Conservation (phyloP, 257 asterid species). For the Nicotiana undulata region DNA sequence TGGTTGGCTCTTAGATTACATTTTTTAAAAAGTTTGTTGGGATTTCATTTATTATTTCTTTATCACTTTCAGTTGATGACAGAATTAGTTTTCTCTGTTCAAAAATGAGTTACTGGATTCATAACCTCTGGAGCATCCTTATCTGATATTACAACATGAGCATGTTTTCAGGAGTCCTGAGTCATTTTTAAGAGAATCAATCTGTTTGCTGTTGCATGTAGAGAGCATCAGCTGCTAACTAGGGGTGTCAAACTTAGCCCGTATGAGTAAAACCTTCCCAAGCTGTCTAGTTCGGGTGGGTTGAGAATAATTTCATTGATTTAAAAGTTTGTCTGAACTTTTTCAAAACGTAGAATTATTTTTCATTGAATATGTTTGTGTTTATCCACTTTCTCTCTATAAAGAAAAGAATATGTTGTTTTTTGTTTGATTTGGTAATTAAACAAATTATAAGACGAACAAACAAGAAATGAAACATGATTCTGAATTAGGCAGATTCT, state of each 20-base stretch:
- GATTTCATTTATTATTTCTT: neutral
- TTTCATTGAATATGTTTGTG: neutral
- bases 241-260: neutral
- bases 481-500: neutral
- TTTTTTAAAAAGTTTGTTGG: neutral
- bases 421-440: neutral
- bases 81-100: neutral
- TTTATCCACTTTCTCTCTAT: neutral
- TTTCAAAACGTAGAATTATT: neutral
- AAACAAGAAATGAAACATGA: neutral
- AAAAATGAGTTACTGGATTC: neutral
- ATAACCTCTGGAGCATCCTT: neutral
- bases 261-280: neutral
- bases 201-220: neutral
- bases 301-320: neutral
- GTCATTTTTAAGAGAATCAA: neutral
- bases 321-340: neutral
- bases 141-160: neutral
- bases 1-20: neutral
- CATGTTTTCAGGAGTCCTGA: neutral
- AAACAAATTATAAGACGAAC: neutral
- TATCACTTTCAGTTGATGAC: neutral
- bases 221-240: neutral
- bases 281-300: neutral
- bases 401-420: neutral